Base-by-base conservation (phyloP, 306 rosid species). In the cucumber (Cucumis sativus) region DNA sequence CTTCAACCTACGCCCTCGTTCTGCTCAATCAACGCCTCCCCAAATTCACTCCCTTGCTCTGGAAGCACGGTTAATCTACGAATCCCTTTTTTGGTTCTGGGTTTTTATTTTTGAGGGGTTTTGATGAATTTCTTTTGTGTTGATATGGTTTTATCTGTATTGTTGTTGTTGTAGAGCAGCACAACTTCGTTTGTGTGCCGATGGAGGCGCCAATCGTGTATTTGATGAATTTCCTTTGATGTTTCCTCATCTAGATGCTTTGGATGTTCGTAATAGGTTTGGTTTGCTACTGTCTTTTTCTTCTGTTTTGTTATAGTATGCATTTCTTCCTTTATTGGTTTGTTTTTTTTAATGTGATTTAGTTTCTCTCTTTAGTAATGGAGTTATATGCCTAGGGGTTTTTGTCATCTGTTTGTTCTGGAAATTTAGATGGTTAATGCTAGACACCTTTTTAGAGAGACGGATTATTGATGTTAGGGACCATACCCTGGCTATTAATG, bases 151-250 rank as follows among this genome's bases (percentile, higher is more conserved):
- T 62, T 79, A 56, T 79, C 71, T 75, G 71, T 80, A 77, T 43
- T 49, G 1, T 49, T 76, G 72, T 84, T 80, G 59, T 71, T 83
- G 74, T 79, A 28, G 87, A 69, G 83, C 96, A 95, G 99, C 97
- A 33, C 73, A 71, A 41, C 73, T 89, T 7, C 91, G 94, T 54
- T 28, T 95, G 6, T 95, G 99, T 79, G 99, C 99, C 0, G 99
- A 95, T 71, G 99, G 99, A 62, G 99, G 99, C 35, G 99, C 99
- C 21, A 95, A 95, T 66, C 89, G 96, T 17, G 81, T 95, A 63
- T 89, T 60, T 64, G 97, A 95, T 79, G 97, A 95, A 84, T 81
- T 95, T 87, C 99, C 97, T 79, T 87, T 83, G 64, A 69, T 89
- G 12, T 82, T 92, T 57, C 96, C 99, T 51, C 83, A 79, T 5